Percentiles rank a stretch among this genome's conserved stretches.
phyloP scores from a whole-genome alignment of 176 grass and related monocot genomes.

The Cenchrus americanus region DNA sequence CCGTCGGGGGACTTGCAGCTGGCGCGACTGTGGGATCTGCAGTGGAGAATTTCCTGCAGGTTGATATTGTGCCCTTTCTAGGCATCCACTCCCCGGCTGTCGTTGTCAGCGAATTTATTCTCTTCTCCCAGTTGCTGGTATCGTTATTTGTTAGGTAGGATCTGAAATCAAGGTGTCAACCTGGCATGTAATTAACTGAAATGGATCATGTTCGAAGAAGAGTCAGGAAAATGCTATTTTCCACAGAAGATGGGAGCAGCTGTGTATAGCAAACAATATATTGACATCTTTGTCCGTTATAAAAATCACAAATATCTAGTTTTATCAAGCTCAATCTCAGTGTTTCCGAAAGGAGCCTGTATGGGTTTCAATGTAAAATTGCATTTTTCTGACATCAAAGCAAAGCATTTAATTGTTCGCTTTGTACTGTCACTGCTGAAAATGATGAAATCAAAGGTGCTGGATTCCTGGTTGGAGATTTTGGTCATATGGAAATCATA shows the following conservation, averaged over 20 bases:
- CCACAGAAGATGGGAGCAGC: conserved; percentile 31
- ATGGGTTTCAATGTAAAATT: conserved; percentile 6
- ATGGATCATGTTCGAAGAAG: conserved; percentile 22
- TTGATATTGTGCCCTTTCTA: conserved; percentile 85
- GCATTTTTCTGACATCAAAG: conserved; percentile 1
- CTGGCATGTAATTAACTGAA: conserved; percentile 69
- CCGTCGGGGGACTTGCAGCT: conserved; percentile 68
- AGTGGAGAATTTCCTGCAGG: conserved; percentile 89
- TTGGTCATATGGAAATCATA: neutral
- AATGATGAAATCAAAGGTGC: neutral
- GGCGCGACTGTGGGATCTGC: conserved; percentile 77
- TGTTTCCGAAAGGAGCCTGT: neutral
- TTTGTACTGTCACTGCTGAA: neutral
- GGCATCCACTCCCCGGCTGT: conserved; percentile 88
- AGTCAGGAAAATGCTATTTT: conserved; percentile 45
- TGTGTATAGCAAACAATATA: conserved; percentile 55
- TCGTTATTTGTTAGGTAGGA: conserved; percentile 86
- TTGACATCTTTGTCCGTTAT: conserved; percentile 22
- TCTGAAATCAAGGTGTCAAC: conserved; percentile 32
- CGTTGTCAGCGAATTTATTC: conserved; percentile 91
- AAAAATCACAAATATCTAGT: conserved; percentile 41
- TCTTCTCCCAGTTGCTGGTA: conserved; percentile 82
- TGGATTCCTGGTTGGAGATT: neutral
- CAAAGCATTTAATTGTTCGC: neutral
- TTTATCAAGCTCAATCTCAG: neutral